A percentile compares a stretch with the other conserved stretches of the same genome.
Evolutionary conservation across 768 basidiomycete species (phyloP).

Genomic region (Cytidiella melzeri): DNA sequence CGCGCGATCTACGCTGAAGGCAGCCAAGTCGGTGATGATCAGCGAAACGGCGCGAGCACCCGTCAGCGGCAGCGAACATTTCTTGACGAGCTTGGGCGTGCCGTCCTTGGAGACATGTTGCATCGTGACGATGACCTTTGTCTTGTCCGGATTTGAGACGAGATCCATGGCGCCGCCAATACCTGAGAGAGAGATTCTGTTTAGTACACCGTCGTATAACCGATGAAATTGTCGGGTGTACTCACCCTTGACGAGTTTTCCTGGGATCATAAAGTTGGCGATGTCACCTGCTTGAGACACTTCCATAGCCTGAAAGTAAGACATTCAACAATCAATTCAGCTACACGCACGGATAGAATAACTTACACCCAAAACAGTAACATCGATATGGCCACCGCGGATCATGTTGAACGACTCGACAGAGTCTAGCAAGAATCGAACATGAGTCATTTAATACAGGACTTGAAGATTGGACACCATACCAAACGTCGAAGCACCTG

Average conservation of each 20-base stretch:
- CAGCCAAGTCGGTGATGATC: conserved; percentile 87
- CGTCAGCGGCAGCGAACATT: conserved; percentile 80
- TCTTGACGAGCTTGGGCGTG: conserved; percentile 73
- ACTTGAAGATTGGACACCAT: conserved; percentile 17
- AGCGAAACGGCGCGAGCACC: conserved; percentile 81
- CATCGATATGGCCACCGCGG: conserved; percentile 89
- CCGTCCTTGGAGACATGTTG: conserved; percentile 90
- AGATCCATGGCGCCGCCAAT: conserved; percentile 96
- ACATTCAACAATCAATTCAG: neutral
- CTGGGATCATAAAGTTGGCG: conserved; percentile 97
- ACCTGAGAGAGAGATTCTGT: conserved; percentile 33
- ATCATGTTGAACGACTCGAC: conserved; percentile 96
- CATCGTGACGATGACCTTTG: conserved; percentile 83
- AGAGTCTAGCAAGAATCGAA: conserved; percentile 46
- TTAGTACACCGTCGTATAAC: no score
- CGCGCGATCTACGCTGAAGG: conserved; percentile 78
- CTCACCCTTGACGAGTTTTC: conserved; percentile 78
- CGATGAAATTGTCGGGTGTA: neutral
- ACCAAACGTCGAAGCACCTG: conserved; percentile 88
- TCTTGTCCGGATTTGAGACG: conserved; percentile 91
- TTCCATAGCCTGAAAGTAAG: conserved; percentile 69
- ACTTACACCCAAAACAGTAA: conserved; percentile 83
- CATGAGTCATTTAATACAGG: conserved; percentile 2
- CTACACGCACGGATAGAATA: neutral
- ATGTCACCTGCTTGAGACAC: conserved; percentile 88